Percentiles rank a stretch among this genome's conserved stretches.
These are phyloP conservation scores for Mrakiaceae sp. DNA, from an alignment of 1,284 basidiomycete genomes.

Conservation along the genomic window DNA sequence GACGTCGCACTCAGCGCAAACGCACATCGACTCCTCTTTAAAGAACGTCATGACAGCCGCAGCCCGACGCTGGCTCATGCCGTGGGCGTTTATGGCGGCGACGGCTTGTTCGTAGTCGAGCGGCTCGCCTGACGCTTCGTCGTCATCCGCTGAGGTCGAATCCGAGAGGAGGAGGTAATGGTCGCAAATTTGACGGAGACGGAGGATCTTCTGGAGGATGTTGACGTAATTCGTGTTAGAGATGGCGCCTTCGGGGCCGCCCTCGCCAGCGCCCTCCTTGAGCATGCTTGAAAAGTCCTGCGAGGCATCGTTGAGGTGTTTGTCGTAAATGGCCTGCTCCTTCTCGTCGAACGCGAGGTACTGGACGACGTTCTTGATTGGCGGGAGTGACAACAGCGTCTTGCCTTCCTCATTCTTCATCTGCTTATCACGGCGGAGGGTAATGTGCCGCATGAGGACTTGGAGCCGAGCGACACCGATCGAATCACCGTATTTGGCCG, in stretches of 20 bases:
- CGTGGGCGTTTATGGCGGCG: slow-evolving; percentile 61
- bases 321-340: slow-evolving; percentile 78
- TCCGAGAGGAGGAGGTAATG: slow-evolving; percentile 79
- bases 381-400: slow-evolving; percentile 74
- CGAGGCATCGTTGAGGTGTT: slow-evolving; percentile 76
- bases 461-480: slow-evolving; percentile 87
- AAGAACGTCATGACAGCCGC: slow-evolving; percentile 66
- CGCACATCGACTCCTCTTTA: slow-evolving; percentile 71
- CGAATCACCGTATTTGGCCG: slow-evolving; percentile 83
- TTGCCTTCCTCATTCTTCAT: slow-evolving; percentile 68
- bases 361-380: slow-evolving; percentile 72
- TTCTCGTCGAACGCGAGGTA: slow-evolving; percentile 71
- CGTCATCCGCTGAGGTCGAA: slow-evolving; percentile 27
- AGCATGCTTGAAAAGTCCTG: slow-evolving; percentile 52
- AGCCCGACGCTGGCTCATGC: slow-evolving; percentile 65
- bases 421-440: slow-evolving; percentile 91
- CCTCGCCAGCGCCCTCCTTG: slow-evolving; percentile 21
- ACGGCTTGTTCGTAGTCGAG: slow-evolving; percentile 62
- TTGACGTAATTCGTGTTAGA: slow-evolving; percentile 92
- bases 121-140: slow-evolving; percentile 48
- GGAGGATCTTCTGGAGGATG: slow-evolving; percentile 88
- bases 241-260: slow-evolving; percentile 44
- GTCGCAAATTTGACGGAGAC: slow-evolving; percentile 93
- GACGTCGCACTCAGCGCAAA: slow-evolving; percentile 72
- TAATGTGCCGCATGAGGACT: slow-evolving; percentile 93